Evolutionary conservation across 768 basidiomycete genomes (phyloP), one percentile per base, ranked within the genome.

Genomic region (Gloeopeniophorella convolvens): DNA sequence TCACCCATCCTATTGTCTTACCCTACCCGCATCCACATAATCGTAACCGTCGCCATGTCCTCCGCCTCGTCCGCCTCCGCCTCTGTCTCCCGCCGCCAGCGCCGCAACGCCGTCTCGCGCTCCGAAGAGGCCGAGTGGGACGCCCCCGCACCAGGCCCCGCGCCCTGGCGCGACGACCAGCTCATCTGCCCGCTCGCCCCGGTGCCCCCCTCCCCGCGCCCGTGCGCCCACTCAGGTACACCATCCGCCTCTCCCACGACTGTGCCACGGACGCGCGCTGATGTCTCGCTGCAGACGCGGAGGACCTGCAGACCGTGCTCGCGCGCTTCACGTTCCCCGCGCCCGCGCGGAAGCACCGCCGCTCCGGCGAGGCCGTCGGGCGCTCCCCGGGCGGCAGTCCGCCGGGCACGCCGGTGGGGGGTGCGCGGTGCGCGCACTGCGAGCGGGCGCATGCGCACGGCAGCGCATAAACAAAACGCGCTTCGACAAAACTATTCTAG

Each of bases 171-270:
- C 45, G 26, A 31, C n/a, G 45, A 46, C 34, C 40, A 52, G 23
- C 45, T 52, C 23, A 24, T 52, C 33, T 52, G 51, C 28, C 51
- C 51, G 3, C 40, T 52, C n/a, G 40, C 51, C n/a, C 10, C 40
- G 4, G 1, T 21, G n/a, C 11, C 30, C 13, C 1, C 15, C 3
- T 4, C 16, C 15, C n/a, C n/a, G n/a, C n/a, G 24, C 37, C 37
- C 37, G 4, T 13, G 20, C 23, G 3, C 26, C 1, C 41, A 42
- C 2, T 4, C 5, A 1, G 8, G 16, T 15, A 5, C n/a, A 15
- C n/a, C 18, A 24, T 5, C 16, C 21, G 5, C 37, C 1, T 2
- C 20, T 3, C 1, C 21, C 6, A 40, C 6, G 24, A 10, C 23
- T 7, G 13, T 24, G 13, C 26, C 11, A 7, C 26, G 39, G 39